Percentiles rank a stretch among this genome's conserved stretches.
phyloP scores from a whole-genome alignment of 495 filamentous ascomycete species.

The Talaromyces trachyspermus region DNA sequence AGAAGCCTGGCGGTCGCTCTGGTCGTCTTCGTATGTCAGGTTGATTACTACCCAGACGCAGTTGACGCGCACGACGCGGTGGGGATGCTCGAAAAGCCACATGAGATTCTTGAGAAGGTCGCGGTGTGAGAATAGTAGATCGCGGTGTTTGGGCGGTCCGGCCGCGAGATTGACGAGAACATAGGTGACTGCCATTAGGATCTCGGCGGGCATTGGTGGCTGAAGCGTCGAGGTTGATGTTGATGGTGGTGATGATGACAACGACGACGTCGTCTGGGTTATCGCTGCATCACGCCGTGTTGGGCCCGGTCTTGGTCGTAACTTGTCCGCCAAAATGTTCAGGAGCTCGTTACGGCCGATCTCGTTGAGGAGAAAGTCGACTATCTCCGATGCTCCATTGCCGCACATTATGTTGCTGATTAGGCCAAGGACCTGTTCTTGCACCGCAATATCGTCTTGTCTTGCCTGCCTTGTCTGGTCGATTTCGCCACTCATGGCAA shows the following conservation, averaged over 20 bases:
- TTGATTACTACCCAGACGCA: constrained; percentile 80
- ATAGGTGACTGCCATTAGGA: constrained; percentile 65
- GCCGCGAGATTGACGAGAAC: constrained; percentile 83
- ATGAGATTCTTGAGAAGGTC: constrained; percentile 45
- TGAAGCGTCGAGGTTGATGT: no score
- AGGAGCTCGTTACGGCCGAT: constrained; percentile 73
- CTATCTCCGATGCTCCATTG: constrained; percentile 61
- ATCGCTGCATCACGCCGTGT: constrained; percentile 27
- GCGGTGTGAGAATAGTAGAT: constrained; percentile 61
- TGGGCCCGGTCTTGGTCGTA: constrained; percentile 47
- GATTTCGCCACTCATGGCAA: constrained; percentile 41
- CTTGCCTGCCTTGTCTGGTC: constrained; percentile 47
- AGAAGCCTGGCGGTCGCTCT: constrained; percentile 52
- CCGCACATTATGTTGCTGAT: constrained; percentile 84
- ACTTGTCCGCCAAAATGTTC: constrained; percentile 64
- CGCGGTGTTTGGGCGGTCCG: constrained; percentile 65
- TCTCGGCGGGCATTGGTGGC: constrained; percentile 53
- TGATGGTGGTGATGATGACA: no score
- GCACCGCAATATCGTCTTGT: constrained; percentile 74
- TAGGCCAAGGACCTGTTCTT: constrained; percentile 83
- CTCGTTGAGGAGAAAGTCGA: constrained; percentile 69
- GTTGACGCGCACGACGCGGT: constrained; percentile 61
- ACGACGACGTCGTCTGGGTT: no score
- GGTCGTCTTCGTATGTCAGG: constrained; percentile 71
- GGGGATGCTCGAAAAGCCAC: constrained; percentile 57